phyloP scores from a whole-genome alignment of 768 basidiomycete genomes.

The Boletus reticuloceps region DNA sequence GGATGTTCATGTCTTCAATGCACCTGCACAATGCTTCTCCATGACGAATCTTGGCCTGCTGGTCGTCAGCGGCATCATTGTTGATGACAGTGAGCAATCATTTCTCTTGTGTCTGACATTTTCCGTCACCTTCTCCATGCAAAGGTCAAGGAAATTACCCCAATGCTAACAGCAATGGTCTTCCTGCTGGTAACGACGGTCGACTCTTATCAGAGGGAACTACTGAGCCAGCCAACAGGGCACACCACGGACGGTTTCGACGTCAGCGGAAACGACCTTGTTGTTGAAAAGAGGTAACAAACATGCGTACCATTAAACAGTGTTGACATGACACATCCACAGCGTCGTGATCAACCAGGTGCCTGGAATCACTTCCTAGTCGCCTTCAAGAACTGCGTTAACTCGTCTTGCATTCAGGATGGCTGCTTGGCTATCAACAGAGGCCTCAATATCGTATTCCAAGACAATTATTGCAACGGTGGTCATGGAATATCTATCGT shows the following conservation, averaged over 20 bases:
- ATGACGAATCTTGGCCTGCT: constrained; percentile 29
- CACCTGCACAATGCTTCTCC: constrained; percentile 35
- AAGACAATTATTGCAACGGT: constrained; percentile 49
- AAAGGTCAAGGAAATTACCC: constrained; percentile 51
- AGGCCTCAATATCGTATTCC: constrained; percentile 45
- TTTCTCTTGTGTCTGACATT: background rate
- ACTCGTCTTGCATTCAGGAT: constrained; percentile 35
- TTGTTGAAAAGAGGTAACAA: constrained; percentile 31
- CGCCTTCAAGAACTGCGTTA: background rate
- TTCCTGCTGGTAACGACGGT: constrained; percentile 40
- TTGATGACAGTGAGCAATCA: constrained; percentile 54
- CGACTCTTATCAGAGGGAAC: too few relatives aligned
- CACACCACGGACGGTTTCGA: constrained; percentile 56
- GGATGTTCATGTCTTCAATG: constrained; percentile 38
- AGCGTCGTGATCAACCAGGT: constrained; percentile 31
- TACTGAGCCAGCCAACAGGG: constrained; percentile 18
- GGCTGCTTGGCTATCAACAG: constrained; percentile 59
- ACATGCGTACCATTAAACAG: too few relatives aligned
- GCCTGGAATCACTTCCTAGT: background rate
- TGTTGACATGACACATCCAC: background rate
- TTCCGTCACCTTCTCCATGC: background rate
- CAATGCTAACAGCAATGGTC: constrained; percentile 48
- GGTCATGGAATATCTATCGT: constrained; percentile 67
- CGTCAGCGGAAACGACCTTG: constrained; percentile 33
- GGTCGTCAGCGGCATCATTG: constrained; percentile 44